Percentiles rank a stretch among this genome's conserved stretches.
Conservation (phyloP, 441 rosid species). For the Syzygium syzygioides region DNA sequence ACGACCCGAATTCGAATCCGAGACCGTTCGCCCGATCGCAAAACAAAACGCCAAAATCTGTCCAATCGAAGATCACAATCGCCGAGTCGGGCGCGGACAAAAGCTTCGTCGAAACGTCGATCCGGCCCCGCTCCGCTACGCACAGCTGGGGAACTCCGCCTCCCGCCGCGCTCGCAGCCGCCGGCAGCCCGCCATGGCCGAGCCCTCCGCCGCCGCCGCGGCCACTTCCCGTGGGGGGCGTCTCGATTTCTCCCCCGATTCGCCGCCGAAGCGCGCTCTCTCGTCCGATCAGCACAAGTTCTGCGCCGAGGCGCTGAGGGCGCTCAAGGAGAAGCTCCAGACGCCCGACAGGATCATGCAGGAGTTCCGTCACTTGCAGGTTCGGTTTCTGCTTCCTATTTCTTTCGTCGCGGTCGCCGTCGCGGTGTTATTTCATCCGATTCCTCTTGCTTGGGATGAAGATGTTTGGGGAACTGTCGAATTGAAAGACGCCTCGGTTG, state of each 20-base stretch:
- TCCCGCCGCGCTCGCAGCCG: slow-evolving; percentile 28
- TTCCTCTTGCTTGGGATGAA: background rate
- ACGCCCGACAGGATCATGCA: slow-evolving; percentile 30
- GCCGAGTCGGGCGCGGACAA: background rate
- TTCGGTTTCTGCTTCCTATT: background rate
- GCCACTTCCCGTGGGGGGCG: background rate
- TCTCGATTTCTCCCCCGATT: slow-evolving; percentile 39
- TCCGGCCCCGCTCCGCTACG: background rate
- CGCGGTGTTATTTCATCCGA: background rate
- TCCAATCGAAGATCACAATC: background rate
- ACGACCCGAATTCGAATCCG: background rate
- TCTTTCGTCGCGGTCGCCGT: background rate
- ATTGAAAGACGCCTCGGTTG: background rate
- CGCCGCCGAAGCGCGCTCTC: slow-evolving; percentile 38
- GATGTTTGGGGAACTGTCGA: background rate
- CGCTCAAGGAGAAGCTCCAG: slow-evolving; percentile 34
- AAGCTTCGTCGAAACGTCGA: background rate
- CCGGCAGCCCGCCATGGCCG: slow-evolving; percentile 24
- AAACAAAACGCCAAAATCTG: background rate
- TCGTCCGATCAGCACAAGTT: slow-evolving; percentile 44
- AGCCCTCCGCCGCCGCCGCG: slow-evolving; percentile 8
- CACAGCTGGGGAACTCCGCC: slow-evolving; percentile 44
- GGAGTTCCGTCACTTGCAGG: slow-evolving; percentile 64
- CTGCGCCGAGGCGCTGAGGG: slow-evolving; percentile 57
- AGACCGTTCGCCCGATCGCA: background rate